Evolutionary conservation across 208 protist genomes (phyloP), one percentile per base, ranked within the genome.

Genomic region (Leishmania major): DNA sequence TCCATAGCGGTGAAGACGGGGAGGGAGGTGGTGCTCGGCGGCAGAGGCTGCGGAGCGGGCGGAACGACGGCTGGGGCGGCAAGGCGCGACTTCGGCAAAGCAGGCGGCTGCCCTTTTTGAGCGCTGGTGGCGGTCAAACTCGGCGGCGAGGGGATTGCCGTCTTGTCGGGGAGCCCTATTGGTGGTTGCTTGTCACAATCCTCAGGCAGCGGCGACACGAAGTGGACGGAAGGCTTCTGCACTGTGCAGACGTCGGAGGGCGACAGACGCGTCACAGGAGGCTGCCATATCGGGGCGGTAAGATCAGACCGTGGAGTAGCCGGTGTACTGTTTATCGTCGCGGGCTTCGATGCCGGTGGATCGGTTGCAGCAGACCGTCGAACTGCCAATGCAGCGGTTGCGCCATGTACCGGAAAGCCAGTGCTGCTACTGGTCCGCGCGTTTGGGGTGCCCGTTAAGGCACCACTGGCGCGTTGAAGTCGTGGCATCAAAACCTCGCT

Each of bases 1-100:
- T 84, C 81, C 81, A 80, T 84, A n/a, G 81, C 81, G 4, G 81
- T 69, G 70, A 84, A 84, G 45, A 71, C 66, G 53, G 81, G 75
- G 43, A 67, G 15, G 31, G 64, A 22, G 19, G 64, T 13, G 2
- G 31, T 28, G 37, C 2, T 57, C 60, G 49, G 57, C 43, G 57
- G 70, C 35, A 25, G 81, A n/a, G 37, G 81, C n/a, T 28, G 64
- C 15, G 35, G 75, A 40, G 75, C 45, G 43, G 59, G 67, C 51
- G 57, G 57, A 72, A 11, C 2, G 64, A 10, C 43, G 69, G 71
- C 64, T 40, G 49, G 28, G 49, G 28, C 45, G 47, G 0, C n/a
- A 55, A n/a, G 10, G 43, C 2, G 17, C 72, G 49, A 40, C 72
- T 60, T 76, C 19, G 31, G 60, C 22, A n/a, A 35, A 37, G 72